Evolutionary conservation across 495 filamentous ascomycete species (phyloP), one percentile per base, ranked within the genome.

Genomic region (Aspergillus coremiiformis): DNA sequence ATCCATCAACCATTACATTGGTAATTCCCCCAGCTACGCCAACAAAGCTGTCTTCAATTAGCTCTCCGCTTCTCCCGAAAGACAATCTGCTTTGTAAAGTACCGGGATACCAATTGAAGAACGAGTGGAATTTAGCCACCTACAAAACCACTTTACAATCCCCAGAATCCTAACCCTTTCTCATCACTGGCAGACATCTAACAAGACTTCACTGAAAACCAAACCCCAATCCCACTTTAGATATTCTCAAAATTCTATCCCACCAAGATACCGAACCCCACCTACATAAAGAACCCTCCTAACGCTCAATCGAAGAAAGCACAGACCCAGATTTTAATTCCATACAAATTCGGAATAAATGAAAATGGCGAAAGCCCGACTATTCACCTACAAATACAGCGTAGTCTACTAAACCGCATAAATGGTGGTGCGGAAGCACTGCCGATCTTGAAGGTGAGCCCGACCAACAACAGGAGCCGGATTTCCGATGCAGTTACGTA

Each of bases 401-500:
- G 21, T n/a, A n/a, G n/a, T n/a, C n/a, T n/a, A n/a, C n/a, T n/a
- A n/a, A n/a, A n/a, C n/a, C n/a, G n/a, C n/a, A n/a, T n/a, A n/a
- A n/a, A n/a, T n/a, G n/a, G n/a, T 47, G 27, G 44, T 32, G n/a
- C 15, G 37, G 17, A 14, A 41, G 11, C 26, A 20, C 26, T 30
- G 44, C 26, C 44, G 44, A 46, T 17, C 44, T 46, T 26, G 44
- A 14, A 32, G 15, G 15, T 46, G 12, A 15, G 26, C 12, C 44
- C 9, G 24, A 20, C n/a, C 14, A 9, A 20, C 44, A 19, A 11
- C 23, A 46, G 24, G 44, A 32, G 24, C 44, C 44, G 44, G 44
- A 46, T 30, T 46, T 30, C 44, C 44, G 44, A 46, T 20, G 26
- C 44, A 32, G 19, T 46, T 46, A 46, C n/a, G n/a, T n/a, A n/a